Base-by-base conservation (phyloP, 805 yeast genomes). In the Candida cerambycidarum region DNA sequence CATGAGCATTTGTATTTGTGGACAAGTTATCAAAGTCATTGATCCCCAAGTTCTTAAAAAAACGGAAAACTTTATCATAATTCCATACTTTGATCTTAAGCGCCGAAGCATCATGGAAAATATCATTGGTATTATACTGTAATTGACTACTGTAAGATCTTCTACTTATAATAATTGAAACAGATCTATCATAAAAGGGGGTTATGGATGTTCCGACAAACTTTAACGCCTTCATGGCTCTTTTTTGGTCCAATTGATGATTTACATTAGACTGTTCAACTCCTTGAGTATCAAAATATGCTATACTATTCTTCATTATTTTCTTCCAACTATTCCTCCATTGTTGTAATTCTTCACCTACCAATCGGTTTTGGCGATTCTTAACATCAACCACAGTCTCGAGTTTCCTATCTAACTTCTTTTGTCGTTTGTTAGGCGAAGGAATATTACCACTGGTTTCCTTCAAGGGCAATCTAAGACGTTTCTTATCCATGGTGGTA, bases 81-180 rank as follows among this genome's bases (percentile, higher is more conserved):
- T 83, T 79, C 97, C 97, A 92, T 17, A 90, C 85, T 60, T 90
- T 88, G 61, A 85, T 77, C 46, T 79, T 80, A 40, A 73, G 74
- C 38, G 69, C 71, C 24, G 65, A 60, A 4, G 90, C 95, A 48
- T 79, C 75, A 41, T 76, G 70, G 51, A 89, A 76, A 7, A 88
- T 80, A 58, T 90, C 95, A 45, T 50, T 77, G 62, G 53, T 62
- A 47, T 68, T 58, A 57, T 82, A 78, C 10, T 59, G 70, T 31
- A 53, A 57, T 47, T 49, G 54, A 44, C 73, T 48, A 53, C 71
- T 61, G 58, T 68, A 66, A 38, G 72, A 57, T 46, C 96, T 72
- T 50, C 82, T 73, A 11, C 93, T 80, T 16, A 92, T 78, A 19
- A 92, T 89, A 41, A 89, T 87, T 10, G 96, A 87, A 14, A 70